A percentile compares a stretch with the other conserved stretches of the same genome.
Conservation (phyloP, 116 monocot genomes). For the Dioscorea cayenensis region DNA sequence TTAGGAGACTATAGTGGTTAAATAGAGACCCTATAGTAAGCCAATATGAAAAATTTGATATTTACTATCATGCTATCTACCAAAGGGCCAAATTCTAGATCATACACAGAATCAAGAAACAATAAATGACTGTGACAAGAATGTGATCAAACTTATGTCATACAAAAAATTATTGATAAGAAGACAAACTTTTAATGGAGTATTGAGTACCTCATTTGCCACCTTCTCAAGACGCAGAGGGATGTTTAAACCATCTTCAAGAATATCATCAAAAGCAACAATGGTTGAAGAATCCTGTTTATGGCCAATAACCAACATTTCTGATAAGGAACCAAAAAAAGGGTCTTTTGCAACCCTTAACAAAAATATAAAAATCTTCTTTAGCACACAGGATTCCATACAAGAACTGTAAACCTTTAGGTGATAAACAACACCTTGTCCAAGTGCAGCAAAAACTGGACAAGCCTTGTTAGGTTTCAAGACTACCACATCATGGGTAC, state of each 20-base stretch:
- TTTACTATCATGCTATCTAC: background rate
- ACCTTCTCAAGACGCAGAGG: slow-evolving; percentile 94
- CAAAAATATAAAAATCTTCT: too few species aligned
- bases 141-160: too few species aligned
- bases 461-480: slow-evolving; percentile 92
- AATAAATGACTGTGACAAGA: background rate
- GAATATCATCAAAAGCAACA: slow-evolving; percentile 98
- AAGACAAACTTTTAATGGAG: background rate
- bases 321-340: background rate
- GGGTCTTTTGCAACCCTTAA: background rate
- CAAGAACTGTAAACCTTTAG: slow-evolving; percentile 60
- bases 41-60: background rate
- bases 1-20: background rate
- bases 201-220: slow-evolving; percentile 78
- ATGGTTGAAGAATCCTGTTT: slow-evolving; percentile 85
- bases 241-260: slow-evolving; percentile 91
- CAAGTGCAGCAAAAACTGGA: slow-evolving; percentile 51
- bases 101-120: background rate
- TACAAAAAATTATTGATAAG: background rate
- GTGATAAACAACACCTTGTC: slow-evolving; percentile 96
- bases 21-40: background rate
- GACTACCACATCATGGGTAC: slow-evolving; percentile 90
- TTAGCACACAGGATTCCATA: background rate
- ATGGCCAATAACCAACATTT: slow-evolving; percentile 9
- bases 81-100: background rate